Evolutionary conservation across 2,329 filamentous ascomycete species (phyloP).

Genomic region (Onygena corvina): DNA sequence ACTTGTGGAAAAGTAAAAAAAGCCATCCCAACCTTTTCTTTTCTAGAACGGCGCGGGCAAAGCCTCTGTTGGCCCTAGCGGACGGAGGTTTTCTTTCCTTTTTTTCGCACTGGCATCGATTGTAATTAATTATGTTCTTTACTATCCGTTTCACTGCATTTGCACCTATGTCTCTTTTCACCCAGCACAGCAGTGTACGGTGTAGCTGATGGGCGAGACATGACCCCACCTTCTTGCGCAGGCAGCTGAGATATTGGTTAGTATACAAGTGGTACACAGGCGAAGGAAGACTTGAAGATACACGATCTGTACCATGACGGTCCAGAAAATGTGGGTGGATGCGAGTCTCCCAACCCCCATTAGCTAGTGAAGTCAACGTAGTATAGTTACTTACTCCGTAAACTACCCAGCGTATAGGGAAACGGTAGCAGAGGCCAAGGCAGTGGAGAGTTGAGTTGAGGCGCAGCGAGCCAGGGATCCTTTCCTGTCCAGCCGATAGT

Average conservation of each 20-base stretch:
- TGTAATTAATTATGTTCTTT: conserved; percentile 1
- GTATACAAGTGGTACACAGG: too few relatives aligned
- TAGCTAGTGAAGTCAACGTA: too few relatives aligned
- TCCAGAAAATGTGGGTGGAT: too few relatives aligned
- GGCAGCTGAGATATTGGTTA: conserved; percentile 1
- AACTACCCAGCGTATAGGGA: too few relatives aligned
- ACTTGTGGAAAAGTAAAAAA: too few relatives aligned
- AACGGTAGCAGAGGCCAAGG: not conserved
- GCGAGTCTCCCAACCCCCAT: too few relatives aligned
- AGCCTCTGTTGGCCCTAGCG: conserved; percentile 1
- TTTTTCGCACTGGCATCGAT: too few relatives aligned
- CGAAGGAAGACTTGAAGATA: too few relatives aligned
- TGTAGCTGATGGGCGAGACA: not conserved
- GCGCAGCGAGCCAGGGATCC: not conserved
- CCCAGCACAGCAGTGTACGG: not conserved
- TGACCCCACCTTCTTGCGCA: not conserved
- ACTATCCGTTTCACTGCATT: not conserved
- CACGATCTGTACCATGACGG: conserved; percentile 1
- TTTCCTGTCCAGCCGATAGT: not conserved
- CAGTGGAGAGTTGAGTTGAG: not conserved
- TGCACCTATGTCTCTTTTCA: too few relatives aligned
- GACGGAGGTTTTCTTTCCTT: conserved; percentile 3
- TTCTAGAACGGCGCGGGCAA: not conserved
- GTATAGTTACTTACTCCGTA: too few relatives aligned
- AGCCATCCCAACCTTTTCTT: not conserved